Conservation (phyloP, 192 early-diverging fungal genomes). For the Pilobolus umbonatus region DNA sequence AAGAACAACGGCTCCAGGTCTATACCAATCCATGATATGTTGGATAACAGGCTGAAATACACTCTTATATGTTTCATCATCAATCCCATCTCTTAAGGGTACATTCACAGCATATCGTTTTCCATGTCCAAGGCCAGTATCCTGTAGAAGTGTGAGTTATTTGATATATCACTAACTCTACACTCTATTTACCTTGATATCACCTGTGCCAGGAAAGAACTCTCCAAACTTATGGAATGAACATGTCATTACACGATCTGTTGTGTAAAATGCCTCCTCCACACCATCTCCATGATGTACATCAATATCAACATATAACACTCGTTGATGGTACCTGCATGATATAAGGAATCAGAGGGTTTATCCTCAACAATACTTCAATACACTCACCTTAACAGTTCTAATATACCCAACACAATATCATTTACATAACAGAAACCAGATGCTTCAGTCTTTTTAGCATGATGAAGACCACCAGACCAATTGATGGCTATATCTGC, state of each 20-base stretch:
- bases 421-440: slow-evolving; percentile 98
- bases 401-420: slow-evolving; percentile 83
- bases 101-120: slow-evolving; percentile 95
- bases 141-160: too few species aligned
- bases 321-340: slow-evolving; percentile 77
- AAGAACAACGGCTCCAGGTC: slow-evolving; percentile 85
- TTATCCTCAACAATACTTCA: not conserved
- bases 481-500: slow-evolving; percentile 79
- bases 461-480: slow-evolving; percentile 86
- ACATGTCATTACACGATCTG: slow-evolving; percentile 98
- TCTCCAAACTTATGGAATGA: slow-evolving; percentile 99
- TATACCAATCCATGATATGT: slow-evolving; percentile 90
- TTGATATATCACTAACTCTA: slow-evolving; percentile 54
- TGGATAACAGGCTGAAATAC: slow-evolving; percentile 81
- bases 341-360: too few species aligned
- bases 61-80: slow-evolving; percentile 86
- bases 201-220: slow-evolving; percentile 97
- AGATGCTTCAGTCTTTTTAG: slow-evolving; percentile 78
- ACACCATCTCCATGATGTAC: slow-evolving; percentile 99
- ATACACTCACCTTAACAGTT: slow-evolving; percentile 66
- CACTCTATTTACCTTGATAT: too few species aligned
- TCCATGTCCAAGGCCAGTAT: slow-evolving; percentile 87
- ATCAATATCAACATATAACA: slow-evolving; percentile 98
- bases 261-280: slow-evolving; percentile 98
- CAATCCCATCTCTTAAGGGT: slow-evolving; percentile 90